phyloP scores from a whole-genome alignment of 176 grass and related monocot genomes.

The Aegilops umbellulata region DNA sequence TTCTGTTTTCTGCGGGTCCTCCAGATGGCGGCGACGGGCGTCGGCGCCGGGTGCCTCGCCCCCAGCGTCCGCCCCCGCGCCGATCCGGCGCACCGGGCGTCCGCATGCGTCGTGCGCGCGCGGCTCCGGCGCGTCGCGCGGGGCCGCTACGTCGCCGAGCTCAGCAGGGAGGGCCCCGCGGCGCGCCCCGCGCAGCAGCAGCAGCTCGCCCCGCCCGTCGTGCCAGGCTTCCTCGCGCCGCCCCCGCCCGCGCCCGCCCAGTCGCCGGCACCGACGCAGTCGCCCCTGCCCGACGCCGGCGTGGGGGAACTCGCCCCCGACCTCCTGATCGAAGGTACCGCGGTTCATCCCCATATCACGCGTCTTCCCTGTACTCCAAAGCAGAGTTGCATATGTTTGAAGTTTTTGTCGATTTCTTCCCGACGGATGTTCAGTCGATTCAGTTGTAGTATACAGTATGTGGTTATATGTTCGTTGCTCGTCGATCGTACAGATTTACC shows the following conservation, averaged over 20 bases:
- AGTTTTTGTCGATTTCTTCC: neutral
- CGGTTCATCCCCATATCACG: too few relatives aligned
- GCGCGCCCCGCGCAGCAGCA: conserved; percentile 9
- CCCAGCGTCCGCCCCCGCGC: neutral
- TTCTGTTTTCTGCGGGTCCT: neutral
- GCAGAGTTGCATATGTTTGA: too few relatives aligned
- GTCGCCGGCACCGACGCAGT: neutral
- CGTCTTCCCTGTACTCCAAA: too few relatives aligned
- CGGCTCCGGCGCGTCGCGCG: neutral
- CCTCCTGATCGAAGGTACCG: conserved; percentile 11
- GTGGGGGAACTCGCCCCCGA: conserved; percentile 22
- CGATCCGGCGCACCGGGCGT: neutral
- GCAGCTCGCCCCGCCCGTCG: conserved; percentile 3
- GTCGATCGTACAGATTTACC: neutral
- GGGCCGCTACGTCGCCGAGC: conserved; percentile 45
- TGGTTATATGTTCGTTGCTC: neutral
- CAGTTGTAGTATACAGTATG: too few relatives aligned
- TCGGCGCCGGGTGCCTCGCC: conserved; percentile 31
- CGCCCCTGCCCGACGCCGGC: conserved; percentile 25
- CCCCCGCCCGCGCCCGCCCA: neutral
- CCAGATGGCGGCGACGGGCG: conserved; percentile 22
- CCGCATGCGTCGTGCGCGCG: neutral
- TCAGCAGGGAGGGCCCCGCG: conserved; percentile 33
- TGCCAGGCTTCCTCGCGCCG: conserved; percentile 26
- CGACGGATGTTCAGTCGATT: neutral